Evolutionary conservation across 306 rosid species (phyloP), one percentile per base, ranked within the genome.

Genomic region (Quercus glauca): DNA sequence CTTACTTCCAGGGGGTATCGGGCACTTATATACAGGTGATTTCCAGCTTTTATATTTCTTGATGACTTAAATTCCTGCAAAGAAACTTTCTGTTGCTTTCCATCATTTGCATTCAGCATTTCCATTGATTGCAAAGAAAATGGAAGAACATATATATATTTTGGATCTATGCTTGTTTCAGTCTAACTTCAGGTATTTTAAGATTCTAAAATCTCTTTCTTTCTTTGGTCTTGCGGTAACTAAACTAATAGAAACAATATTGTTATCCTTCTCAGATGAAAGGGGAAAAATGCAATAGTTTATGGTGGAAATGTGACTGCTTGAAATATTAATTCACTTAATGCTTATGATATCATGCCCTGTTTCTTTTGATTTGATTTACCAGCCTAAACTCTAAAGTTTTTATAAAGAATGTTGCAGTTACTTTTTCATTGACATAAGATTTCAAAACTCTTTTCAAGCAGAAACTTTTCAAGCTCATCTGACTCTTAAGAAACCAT

Each of bases 1-100:
- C 91, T 95, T 69, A 92, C 99, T 72, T 80, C 85, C 6, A 83
- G 60, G 82, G 98, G 99, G 69, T 95, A 92, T 76, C 83, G 90
- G 15, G 97, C 97, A 18, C 97, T 95, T 52, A 91, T 95, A 71
- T 92, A n/a, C 88, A 95, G 99, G 99, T 90, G 82, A 20, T 81
- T 61, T 65, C 53, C 64, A 75, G 35, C 45, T 61, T 77, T 61
- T 33, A 23, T 77, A 11, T 6, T 69, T 71, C 56, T 23, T 58
- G 14, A 3, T 15, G 19, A 21, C 55, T 23, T 51, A 41, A 65
- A 53, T 55, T 52, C 28, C 58, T 61, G 56, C 78, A 4, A n/a
- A 55, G 18, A 63, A 29, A 59, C 56, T 64, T 21, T 19, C 28
- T 14, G 33, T 14, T 49, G 5, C 19, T 19, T 21, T 57, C 26